Percentiles rank a stretch among this genome's conserved stretches.
Conservation (phyloP, 176 grass and related monocot species). For the Oryza rufipogon region DNA sequence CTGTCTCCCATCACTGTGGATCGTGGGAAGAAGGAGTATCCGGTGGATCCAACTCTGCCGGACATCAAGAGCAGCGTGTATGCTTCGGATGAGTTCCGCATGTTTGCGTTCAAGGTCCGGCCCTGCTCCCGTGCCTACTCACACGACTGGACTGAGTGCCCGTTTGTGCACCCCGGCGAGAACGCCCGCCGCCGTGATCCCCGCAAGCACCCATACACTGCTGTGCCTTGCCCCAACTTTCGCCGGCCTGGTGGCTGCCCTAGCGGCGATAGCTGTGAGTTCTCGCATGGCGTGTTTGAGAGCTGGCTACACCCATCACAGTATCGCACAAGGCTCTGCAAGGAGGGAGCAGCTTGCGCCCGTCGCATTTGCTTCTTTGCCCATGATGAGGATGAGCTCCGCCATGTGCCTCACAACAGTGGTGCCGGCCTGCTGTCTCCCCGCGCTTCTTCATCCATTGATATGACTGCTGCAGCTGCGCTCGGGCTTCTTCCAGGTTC, state of each 20-base stretch:
- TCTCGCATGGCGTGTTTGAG: constrained; percentile 89
- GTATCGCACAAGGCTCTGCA: constrained; percentile 92
- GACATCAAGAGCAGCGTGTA: constrained; percentile 90
- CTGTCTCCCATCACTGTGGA: constrained; percentile 56
- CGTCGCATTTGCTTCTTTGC: constrained; percentile 94
- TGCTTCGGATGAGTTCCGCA: constrained; percentile 85
- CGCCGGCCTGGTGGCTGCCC: constrained; percentile 73
- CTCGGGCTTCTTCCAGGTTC: constrained; percentile 63
- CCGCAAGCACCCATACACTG: constrained; percentile 75
- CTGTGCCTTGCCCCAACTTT: constrained; percentile 87
- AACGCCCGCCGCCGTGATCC: constrained; percentile 87
- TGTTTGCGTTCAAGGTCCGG: constrained; percentile 85
- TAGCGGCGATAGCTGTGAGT: constrained; percentile 76
- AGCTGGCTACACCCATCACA: constrained; percentile 93
- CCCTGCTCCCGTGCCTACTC: constrained; percentile 89
- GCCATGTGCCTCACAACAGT: constrained; percentile 65
- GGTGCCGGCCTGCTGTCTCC: constrained; percentile 68
- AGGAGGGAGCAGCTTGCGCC: constrained; percentile 67
- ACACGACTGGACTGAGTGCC: constrained; percentile 95
- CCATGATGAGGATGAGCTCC: constrained; percentile 76
- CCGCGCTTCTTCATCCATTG: constrained; percentile 67
- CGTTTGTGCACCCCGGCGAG: constrained; percentile 84
- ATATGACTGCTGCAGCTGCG: constrained; percentile 65
- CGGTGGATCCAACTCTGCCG: constrained; percentile 74
- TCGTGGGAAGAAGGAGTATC: constrained; percentile 80